Base-by-base conservation (phyloP, 2,329 filamentous ascomycete genomes). In the Diaporthe sp. region DNA sequence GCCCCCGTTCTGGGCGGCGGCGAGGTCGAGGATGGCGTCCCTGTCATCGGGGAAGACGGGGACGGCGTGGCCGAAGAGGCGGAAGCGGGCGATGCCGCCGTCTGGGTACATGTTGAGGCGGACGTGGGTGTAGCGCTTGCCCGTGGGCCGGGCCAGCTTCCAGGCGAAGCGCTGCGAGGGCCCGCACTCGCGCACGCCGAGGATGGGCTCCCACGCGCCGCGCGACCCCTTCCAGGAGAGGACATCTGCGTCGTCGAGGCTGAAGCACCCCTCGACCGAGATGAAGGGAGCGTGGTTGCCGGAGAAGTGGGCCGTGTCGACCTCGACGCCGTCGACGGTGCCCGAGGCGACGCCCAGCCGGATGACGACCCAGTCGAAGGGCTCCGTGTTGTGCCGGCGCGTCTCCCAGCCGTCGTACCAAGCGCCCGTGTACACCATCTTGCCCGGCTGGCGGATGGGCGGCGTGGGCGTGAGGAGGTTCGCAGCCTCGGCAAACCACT, bases 71-170 rank as follows among this genome's bases (percentile, higher is more conserved):
- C 94, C 94, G 81, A 93, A 96, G 1, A 96, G 89, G 31, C 94
- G 89, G 85, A 96, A 96, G 71, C 94, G 87, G 53, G 94, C 94
- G 80, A 97, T 96, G 67, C 94, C 94, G 67, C 94, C 94, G 81
- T 97, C 94, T 0, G 94, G 94, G 82, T 95, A 96, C 94, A 96
- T 96, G 82, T 94, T 94, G 73, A 97, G 86, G 47, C 94, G 87
- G 55, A 96, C 93, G 82, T 97, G 94, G 0, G 94, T 96, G 84
- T 94, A 96, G 72, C 92, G 90, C 83, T 94, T 94, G 47, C 85
- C 84, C 0, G 90, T 92, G 57, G 71, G 88, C 25, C 82, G 81
- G 22, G 87, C 85, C 22, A 96, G 86, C 81, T 90, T 89, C 94
- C 94, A 97, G 4, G 88, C 93, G 80, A 95, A 94, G 76, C 94